Conservation (phyloP, 495 filamentous ascomycete genomes). For the Antarctomyces pellizariae region DNA sequence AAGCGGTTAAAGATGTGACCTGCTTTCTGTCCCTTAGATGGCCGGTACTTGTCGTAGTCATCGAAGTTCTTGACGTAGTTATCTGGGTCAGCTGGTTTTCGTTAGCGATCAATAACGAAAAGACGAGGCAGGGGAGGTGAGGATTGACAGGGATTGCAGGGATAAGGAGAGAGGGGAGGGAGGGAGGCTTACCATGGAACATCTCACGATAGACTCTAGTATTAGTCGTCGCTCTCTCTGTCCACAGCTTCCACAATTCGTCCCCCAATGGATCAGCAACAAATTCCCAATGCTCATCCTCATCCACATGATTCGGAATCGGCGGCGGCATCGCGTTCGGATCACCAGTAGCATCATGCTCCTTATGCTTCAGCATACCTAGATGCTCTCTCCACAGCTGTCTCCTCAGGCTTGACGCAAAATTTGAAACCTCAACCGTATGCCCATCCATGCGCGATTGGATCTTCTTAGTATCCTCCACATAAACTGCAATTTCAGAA, state of each 20-base stretch:
- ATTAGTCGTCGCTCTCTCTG: conserved; percentile 45
- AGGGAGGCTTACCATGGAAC: conserved; percentile 85
- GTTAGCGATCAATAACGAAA: conserved; percentile 3
- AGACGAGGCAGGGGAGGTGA: conserved; percentile 12
- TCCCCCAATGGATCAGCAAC: conserved; percentile 67
- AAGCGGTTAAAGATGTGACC: conserved; percentile 70
- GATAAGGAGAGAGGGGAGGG: too few species aligned
- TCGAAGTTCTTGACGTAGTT: conserved; percentile 74
- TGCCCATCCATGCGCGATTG: conserved; percentile 56
- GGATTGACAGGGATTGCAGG: too few species aligned
- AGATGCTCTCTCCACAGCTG: conserved; percentile 88
- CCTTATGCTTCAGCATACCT: conserved; percentile 54
- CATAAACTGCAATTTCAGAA: conserved; percentile 76
- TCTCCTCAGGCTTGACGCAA: conserved; percentile 60
- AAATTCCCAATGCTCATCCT: conserved; percentile 43
- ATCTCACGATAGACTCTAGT: conserved; percentile 67
- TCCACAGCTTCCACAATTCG: conserved; percentile 72
- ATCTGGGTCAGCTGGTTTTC: too few species aligned
- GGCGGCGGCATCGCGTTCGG: conserved; percentile 67
- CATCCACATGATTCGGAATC: conserved; percentile 41
- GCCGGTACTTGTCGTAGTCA: conserved; percentile 62
- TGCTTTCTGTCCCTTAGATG: conserved; percentile 42
- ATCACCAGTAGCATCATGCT: conserved; percentile 42
- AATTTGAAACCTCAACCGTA: conserved; percentile 46
- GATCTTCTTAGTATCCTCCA: conserved; percentile 64